Evolutionary conservation across 2,329 filamentous ascomycete genomes (phyloP), one percentile per base, ranked within the genome.

Genomic region (Sphaceloma murrayae): DNA sequence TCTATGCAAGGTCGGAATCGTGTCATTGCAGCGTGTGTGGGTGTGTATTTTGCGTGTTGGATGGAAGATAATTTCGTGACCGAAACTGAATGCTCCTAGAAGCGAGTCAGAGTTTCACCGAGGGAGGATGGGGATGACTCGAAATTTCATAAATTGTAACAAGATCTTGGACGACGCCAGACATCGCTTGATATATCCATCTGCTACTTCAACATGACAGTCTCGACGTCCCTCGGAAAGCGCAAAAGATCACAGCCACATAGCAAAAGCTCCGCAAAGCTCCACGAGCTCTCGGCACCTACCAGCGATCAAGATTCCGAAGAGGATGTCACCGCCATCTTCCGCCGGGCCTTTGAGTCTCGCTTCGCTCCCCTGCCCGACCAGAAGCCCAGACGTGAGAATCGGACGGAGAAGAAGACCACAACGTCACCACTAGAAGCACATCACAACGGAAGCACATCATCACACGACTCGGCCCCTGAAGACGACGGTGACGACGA

Each of bases 1-100:
- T 98, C 91, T 64, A 98, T 96, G 60, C 91, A 98, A 14, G 91
- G 91, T 29, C 91, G 75, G 60, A 98, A 98, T 54, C 81, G 79
- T 2, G 91, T 96, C 91, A 98, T 94, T 40, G 7, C 24, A 7
- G 13, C 7, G n/a, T n/a, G n/a, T n/a, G n/a, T n/a, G n/a, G n/a
- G n/a, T n/a, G n/a, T n/a, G n/a, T n/a, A n/a, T n/a, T n/a, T n/a
- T n/a, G n/a, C n/a, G n/a, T n/a, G n/a, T n/a, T n/a, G n/a, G n/a
- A n/a, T n/a, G n/a, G n/a, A n/a, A n/a, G n/a, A n/a, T n/a, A n/a
- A n/a, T n/a, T n/a, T n/a, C n/a, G n/a, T n/a, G n/a, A n/a, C n/a
- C n/a, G n/a, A n/a, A n/a, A n/a, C n/a, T n/a, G n/a, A n/a, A n/a
- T n/a, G n/a, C n/a, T n/a, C n/a, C n/a, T n/a, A n/a, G n/a, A n/a